Percentiles rank a stretch among this genome's conserved stretches.
phyloP scores from a whole-genome alignment of 2,329 filamentous ascomycete species.

The Microdochium trichocladiopsis region DNA sequence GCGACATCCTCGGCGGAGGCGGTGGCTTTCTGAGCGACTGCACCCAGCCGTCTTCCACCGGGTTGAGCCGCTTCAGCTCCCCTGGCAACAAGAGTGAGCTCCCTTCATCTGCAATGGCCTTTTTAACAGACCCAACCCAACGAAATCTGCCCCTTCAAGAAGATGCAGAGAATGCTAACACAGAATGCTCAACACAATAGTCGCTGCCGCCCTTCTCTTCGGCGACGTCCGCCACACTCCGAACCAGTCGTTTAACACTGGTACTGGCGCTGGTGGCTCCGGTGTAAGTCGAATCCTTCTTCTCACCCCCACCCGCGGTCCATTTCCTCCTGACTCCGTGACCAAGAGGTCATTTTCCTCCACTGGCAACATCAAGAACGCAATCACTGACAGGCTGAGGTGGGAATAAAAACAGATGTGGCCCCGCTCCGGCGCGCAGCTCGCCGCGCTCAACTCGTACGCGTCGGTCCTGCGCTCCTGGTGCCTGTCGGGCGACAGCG shows the following conservation, averaged over 20 bases:
- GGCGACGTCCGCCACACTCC: conserved; percentile 19
- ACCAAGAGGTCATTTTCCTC: too few relatives aligned
- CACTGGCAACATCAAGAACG: too few relatives aligned
- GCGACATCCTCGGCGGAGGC: conserved; percentile 12
- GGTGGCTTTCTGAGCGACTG: conserved; percentile 10
- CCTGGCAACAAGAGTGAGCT: conserved; percentile 6
- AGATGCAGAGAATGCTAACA: too few relatives aligned
- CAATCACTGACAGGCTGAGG: too few relatives aligned
- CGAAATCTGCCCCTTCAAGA: too few relatives aligned
- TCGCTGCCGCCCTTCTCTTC: conserved; percentile 15
- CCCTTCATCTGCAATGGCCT: background rate
- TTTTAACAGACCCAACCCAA: too few relatives aligned
- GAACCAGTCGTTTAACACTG: conserved; percentile 17
- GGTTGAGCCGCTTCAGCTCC: conserved; percentile 4
- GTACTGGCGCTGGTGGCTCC: conserved; percentile 11
- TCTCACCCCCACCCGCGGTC: too few relatives aligned
- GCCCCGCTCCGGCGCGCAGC: conserved; percentile 12
- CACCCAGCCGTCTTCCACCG: conserved; percentile 6
- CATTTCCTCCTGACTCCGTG: too few relatives aligned
- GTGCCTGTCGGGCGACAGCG: conserved; percentile 17
- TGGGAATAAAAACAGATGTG: too few relatives aligned
- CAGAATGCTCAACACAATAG: too few relatives aligned
- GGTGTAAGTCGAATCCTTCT: conserved; percentile 6
- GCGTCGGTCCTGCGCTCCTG: conserved; percentile 13
- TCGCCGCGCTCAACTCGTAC: conserved; percentile 12